Evolutionary conservation across 768 basidiomycete genomes (phyloP), one percentile per base, ranked within the genome.

Genomic region (Phanerodontia chrysosporium): DNA sequence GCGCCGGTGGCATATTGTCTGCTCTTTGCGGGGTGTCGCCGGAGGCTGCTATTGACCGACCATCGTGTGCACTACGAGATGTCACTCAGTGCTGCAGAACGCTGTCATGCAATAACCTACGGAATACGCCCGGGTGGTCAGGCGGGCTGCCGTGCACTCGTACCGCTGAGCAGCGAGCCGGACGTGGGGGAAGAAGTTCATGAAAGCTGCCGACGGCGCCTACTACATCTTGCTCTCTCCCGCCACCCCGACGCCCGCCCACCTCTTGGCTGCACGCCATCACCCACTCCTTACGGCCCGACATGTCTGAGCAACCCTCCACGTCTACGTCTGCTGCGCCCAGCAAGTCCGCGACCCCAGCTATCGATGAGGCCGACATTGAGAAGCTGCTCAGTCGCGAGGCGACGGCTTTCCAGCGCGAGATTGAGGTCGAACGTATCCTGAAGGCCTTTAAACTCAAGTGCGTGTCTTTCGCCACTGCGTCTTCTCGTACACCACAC

Each of bases 361-460:
- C 32, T 8, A 24, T 14, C 22, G 68, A 70, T 29, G 83, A 83
- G 48, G 71, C 72, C 2, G 92, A 93, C 45, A 73, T 94, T n/a
- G 92, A 94, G 57, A 89, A 86, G 70, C 75, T 94, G 5, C 78
- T 94, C 46, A 87, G 79, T 53, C 78, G 89, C 56, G 91, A 94
- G 67, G 90, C 91, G 0, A 87, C 87, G 14, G 91, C 90, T 3
- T 89, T 94, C 69, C 89, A 92, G 66, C 82, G 92, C 28, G 92
- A 94, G 72, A 75, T 92, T 25, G 92, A 94, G 70, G 90, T 94
- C 13, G 92, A 96, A 58, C 85, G 97, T 25, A 93, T 99, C 63
- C 76, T 98, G 51, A 89, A 86, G 66, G 88, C 95, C 0, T 98
- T 99, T 83, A 98, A 94, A 73, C 81, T 98, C 66, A 99, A 98